Conservation (phyloP, 2,329 filamentous ascomycete species). For the Penicillium glabrum region DNA sequence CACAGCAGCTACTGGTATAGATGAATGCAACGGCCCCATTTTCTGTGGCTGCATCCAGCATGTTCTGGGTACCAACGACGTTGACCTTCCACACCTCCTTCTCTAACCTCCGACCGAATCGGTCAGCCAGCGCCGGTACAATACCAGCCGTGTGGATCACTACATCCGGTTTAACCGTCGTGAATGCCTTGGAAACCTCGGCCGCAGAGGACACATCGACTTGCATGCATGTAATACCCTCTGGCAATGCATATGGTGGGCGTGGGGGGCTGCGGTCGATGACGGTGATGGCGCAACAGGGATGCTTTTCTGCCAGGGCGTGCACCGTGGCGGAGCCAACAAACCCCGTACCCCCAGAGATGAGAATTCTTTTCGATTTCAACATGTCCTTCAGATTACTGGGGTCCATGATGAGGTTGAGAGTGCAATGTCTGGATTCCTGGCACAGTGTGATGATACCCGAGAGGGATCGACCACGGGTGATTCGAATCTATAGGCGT, state of each 20-base stretch:
- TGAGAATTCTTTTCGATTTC: slow-evolving; percentile 28
- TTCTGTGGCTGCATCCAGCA: slow-evolving; percentile 48
- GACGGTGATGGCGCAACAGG: slow-evolving; percentile 36
- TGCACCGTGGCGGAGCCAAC: slow-evolving; percentile 40
- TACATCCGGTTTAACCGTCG: slow-evolving; percentile 45
- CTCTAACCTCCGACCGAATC: slow-evolving; percentile 37
- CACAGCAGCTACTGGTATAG: slow-evolving; percentile 58
- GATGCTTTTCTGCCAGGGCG: slow-evolving; percentile 38
- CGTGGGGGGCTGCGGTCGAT: slow-evolving; percentile 36
- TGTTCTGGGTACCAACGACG: slow-evolving; percentile 55
- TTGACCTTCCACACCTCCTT: slow-evolving; percentile 52
- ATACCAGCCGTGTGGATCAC: slow-evolving; percentile 57
- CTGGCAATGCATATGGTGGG: slow-evolving; percentile 27
- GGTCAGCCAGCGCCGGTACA: slow-evolving; percentile 41
- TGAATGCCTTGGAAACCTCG: slow-evolving; percentile 36
- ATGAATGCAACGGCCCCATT: slow-evolving; percentile 52
- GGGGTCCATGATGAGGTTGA: background rate
- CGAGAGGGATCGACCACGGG: background rate
- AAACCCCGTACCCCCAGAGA: slow-evolving; percentile 43
- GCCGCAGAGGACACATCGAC: slow-evolving; percentile 35
- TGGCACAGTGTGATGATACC: background rate
- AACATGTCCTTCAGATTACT: background rate
- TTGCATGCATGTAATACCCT: slow-evolving; percentile 25
- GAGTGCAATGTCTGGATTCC: background rate
- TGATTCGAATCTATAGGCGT: background rate